A percentile compares a stretch with the other conserved stretches of the same genome.
Evolutionary conservation across 805 yeast species (phyloP).

Genomic region (Komagataella ulmi): DNA sequence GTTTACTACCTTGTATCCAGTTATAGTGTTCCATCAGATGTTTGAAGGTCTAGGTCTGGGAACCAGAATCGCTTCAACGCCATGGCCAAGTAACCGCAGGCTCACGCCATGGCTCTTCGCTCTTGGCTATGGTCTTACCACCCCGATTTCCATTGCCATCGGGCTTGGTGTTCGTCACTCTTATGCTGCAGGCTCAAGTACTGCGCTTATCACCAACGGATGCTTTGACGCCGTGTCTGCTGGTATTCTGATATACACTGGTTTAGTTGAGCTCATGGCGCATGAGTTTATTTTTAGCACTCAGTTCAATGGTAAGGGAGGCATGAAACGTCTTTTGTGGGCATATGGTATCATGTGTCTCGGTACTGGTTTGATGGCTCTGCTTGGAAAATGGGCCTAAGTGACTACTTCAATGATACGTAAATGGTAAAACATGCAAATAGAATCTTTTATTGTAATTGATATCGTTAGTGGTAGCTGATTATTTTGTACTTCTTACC

Average conservation of each 20-base stretch:
- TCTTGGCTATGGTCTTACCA: slow-evolving; percentile 39
- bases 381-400: slow-evolving; percentile 67
- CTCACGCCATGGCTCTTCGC: slow-evolving; percentile 41
- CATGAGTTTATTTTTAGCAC: slow-evolving; percentile 48
- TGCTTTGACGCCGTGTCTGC: slow-evolving; percentile 59
- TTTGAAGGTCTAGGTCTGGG: slow-evolving; percentile 77
- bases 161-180: slow-evolving; percentile 57
- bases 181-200: slow-evolving; percentile 40
- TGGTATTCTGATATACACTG: slow-evolving; percentile 60
- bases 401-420: neutral
- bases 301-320: slow-evolving; percentile 26
- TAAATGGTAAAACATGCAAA: neutral
- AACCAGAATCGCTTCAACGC: slow-evolving; percentile 46
- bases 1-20: slow-evolving; percentile 50
- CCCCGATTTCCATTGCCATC: slow-evolving; percentile 62
- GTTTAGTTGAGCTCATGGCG: slow-evolving; percentile 64
- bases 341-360: slow-evolving; percentile 29
- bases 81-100: slow-evolving; percentile 31
- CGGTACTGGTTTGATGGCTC: slow-evolving; percentile 63
- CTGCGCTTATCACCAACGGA: slow-evolving; percentile 45
- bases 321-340: slow-evolving; percentile 24
- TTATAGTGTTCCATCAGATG: slow-evolving; percentile 59
- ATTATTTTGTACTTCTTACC: too few relatives aligned
- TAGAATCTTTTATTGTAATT: too few relatives aligned
- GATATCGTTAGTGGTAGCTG: too few relatives aligned